Base-by-base conservation (phyloP, 352 stramenopile species). In the Pythium angustatum region DNA sequence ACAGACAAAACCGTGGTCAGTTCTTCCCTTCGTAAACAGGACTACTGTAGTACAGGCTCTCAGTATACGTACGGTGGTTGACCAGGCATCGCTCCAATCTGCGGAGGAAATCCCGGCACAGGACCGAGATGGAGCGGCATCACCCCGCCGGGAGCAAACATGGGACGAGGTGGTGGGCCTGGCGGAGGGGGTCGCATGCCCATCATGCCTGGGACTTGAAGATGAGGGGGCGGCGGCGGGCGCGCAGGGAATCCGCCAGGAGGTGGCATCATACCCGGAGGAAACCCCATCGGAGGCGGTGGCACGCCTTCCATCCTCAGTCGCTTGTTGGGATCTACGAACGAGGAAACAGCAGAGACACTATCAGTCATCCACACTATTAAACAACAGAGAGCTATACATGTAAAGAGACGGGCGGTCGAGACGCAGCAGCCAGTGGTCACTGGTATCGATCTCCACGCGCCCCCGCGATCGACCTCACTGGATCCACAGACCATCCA, bases 141-240 rank as follows among this genome's bases (percentile, higher is more conserved):
- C 30, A 72, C 69, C 27, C 49, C 68, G 63, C 66, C 72, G 58
- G 67, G 71, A 7, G 59, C 66, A 64, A 90, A 80, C 28, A 73
- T 66, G 36, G 71, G 76, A 9, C 62, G 64, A 2, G 68, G 68
- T 9, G 75, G 77, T 38, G 62, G 68, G 27, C 71, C 72, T 11
- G 66, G 69, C 21, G 78, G 80, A 9, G 76, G 81, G 41, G 83
- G 83, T 6, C 71, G 67, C 72, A 90, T 86, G 4, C 65, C 63
- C 58, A 85, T 70, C 65, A 83, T 79, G 3, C 72, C 71, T 34
- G 75, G 77, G 17, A 68, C 59, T 68, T 78, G 78, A 60, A 80
- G 76, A 63, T 81, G 81, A 40, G 73, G 69, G 5, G 71, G 77
- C 34, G 80, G 83, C 12, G 71, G 76, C 2, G 78, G 76, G 2